Base-by-base conservation (phyloP, 306 rosid genomes). In the Vigna trinervia region DNA sequence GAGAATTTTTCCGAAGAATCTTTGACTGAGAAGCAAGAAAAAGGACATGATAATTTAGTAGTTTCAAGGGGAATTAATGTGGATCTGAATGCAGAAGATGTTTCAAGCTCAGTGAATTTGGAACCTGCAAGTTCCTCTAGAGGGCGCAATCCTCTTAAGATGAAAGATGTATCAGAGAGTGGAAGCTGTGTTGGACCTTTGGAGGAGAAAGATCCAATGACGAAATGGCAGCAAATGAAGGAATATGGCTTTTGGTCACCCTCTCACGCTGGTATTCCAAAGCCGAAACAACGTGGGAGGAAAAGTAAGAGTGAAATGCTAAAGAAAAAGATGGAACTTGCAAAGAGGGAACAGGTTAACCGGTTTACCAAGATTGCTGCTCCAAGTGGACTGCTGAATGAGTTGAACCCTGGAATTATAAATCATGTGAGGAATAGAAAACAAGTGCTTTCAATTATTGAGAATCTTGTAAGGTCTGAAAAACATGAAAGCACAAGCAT, bases 341-440 rank as follows among this genome's bases (percentile, higher is more conserved):
- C 99, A 36, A 96, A 89, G 91, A 91, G 72, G 75, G 99, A 96
- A 71, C 97, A 96, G 82, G 88, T 91, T 19, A 90, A 76, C 79
- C 82, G 88, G 85, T 96, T 96, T 22, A 81, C 97, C 1, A 92
- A 91, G 89, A 84, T 92, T 76, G 99, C 98, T 64, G 99, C 99
- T 84, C 99, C 99, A 64, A 92, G 97, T 90, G 99, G 99, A 74
- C 85, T 96, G 80, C 88, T 96, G 69, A 91, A 84, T 80, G 98
- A 86, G n/a, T 82, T 96, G 81, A 96, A 96, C 84, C 99, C 99
- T 5, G 97, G 98, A 83, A 96, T 96, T 64, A 96, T 96, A 77
- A 96, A 96, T 85, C 99, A 96, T 81, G 99, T 96, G 56, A 88
- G 99, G 85, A 96, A 96, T 73, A 87, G 87, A 71, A 96, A 92